Conservation (phyloP, 2,329 filamentous ascomycete genomes). For the Talaromyces piceae region DNA sequence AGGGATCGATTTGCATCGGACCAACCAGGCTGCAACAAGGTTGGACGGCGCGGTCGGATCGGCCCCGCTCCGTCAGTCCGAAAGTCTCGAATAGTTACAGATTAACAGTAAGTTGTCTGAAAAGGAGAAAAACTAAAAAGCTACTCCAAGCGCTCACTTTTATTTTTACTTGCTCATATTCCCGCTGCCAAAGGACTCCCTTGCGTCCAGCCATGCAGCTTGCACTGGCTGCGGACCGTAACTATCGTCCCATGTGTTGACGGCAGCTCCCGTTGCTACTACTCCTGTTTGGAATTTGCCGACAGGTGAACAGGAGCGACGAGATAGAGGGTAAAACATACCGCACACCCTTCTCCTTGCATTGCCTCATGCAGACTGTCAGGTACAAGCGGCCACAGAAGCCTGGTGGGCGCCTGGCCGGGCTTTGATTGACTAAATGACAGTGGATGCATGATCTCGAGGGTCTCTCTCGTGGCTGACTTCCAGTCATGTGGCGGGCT, state of each 20-base stretch:
- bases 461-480: conserved; percentile 5
- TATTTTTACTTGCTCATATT: not conserved
- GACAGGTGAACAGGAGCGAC: not conserved
- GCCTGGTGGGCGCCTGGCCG: not conserved
- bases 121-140: not conserved
- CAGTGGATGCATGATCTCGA: conserved; percentile 10
- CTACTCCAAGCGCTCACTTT: not conserved
- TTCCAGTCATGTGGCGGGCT: conserved; percentile 8
- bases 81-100: not conserved
- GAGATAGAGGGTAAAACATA: not conserved
- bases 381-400: conserved; percentile 2
- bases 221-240: not conserved
- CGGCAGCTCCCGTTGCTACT: not conserved
- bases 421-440: not conserved
- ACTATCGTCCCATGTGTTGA: conserved; percentile 1
- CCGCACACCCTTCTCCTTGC: not conserved
- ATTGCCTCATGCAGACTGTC: conserved; percentile 8
- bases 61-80: conserved; percentile 4
- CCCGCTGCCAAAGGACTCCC: not conserved
- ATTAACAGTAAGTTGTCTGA: too few relatives aligned
- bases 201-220: conserved; percentile 2
- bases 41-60: conserved; percentile 7
- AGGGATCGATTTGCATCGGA: not conserved
- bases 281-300: not conserved
- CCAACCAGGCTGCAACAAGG: not conserved